Base-by-base conservation (phyloP, 2,329 filamentous ascomycete species). In the Thelonectria blattea region DNA sequence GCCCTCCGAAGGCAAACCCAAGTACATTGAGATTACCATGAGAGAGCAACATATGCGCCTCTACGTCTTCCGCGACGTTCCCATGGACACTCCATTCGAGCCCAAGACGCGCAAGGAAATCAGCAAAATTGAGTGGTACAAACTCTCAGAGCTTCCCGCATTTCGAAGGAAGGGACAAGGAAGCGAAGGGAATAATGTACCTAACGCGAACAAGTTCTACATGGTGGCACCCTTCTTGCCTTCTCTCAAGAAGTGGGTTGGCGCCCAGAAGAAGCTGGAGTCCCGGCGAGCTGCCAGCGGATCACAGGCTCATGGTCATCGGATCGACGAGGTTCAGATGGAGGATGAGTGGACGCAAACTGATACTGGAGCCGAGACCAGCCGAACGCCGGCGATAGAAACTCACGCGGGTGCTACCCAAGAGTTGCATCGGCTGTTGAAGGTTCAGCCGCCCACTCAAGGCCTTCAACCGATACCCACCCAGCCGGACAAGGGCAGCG, bases 101-200 rank as follows among this genome's bases (percentile, higher is more conserved):
- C 92, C 96, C 4, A 89, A 89, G 68, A 98, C 95, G 6, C 85
- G 96, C 57, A 98, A 98, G 76, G 96, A 99, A 76, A 99, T 99
- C 72, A 96, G 94, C 77, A 96, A 92, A 77, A 97, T 99, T 61
- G 83, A 92, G 73, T 99, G 95, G 95, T 97, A 96, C 79, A 92
- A 88, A 68, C 81, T 99, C 42, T 91, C 90, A 0, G 93, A 97
- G 62, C 83, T 99, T 24, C 94, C 95, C 1, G 92, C 91, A 0
- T 88, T 92, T 69, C 88, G 90, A 74, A 93, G 90, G 72, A 81
- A 81, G 17, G 80, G 80, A 12, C 82, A 86, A 56, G 73, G 70
- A 15, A 83, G 86, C 47, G 83, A 89, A 52, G 82, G 85, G 12
- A 77, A 79, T 30, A 77, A 86, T 12, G 79, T 79, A 14, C 77